Evolutionary conservation across 352 stramenopile genomes (phyloP).

Genomic region (Phytophthora meadii): DNA sequence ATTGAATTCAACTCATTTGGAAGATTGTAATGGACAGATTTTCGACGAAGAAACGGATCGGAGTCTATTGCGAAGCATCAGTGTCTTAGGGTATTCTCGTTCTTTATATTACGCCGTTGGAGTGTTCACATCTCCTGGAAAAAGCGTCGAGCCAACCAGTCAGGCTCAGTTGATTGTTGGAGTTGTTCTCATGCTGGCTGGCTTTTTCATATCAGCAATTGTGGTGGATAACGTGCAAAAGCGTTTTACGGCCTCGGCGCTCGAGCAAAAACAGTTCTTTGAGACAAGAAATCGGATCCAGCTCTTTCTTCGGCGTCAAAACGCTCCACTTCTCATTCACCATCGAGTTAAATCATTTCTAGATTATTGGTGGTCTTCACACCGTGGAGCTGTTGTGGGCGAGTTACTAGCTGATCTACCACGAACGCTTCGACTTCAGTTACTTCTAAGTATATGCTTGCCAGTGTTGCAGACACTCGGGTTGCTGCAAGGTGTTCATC

Average conservation of each 20-base stretch:
- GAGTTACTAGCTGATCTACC: conserved; percentile 62
- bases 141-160: conserved; percentile 45
- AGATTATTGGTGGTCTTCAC: conserved; percentile 75
- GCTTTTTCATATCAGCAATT: conserved; percentile 34
- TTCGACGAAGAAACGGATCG: no score
- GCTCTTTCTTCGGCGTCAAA: conserved; percentile 56
- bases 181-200: conserved; percentile 52
- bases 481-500: conserved; percentile 42
- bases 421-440: conserved; percentile 50
- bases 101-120: no score
- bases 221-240: conserved; percentile 57
- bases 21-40: no score
- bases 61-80: no score
- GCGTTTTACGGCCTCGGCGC: conserved; percentile 48
- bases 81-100: conserved; percentile 15
- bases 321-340: conserved; percentile 45
- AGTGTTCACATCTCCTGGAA: conserved; percentile 6
- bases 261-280: conserved; percentile 74
- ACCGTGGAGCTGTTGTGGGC: conserved; percentile 56
- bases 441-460: conserved; percentile 59
- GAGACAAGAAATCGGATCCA: conserved; percentile 56
- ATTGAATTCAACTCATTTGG: no score
- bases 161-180: conserved; percentile 38
- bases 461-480: conserved; percentile 54
- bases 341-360: conserved; percentile 66